phyloP scores from a whole-genome alignment of 2,329 filamentous ascomycete species.

The Fusarium haematococcum region DNA sequence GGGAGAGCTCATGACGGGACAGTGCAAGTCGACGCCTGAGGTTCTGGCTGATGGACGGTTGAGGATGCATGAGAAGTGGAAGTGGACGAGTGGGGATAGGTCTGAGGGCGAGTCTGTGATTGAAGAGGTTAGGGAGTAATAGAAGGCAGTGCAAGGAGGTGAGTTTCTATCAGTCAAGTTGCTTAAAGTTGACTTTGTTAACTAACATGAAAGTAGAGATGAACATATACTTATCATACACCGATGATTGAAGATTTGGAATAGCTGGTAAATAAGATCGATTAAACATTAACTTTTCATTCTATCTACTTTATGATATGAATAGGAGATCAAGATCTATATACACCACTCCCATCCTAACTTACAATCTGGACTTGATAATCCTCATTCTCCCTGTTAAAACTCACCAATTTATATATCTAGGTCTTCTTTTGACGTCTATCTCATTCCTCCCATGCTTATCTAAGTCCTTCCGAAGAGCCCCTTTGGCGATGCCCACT shows the following conservation, averaged over 20 bases:
- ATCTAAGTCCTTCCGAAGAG: constrained; percentile 33
- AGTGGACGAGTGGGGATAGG: constrained; percentile 41
- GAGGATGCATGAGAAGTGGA: constrained; percentile 43
- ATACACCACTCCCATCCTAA: not conserved
- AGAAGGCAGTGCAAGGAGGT: not conserved
- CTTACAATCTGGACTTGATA: not conserved
- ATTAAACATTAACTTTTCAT: not conserved
- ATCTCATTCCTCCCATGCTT: not conserved
- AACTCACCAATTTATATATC: not conserved
- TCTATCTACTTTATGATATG: not conserved
- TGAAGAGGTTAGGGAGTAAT: constrained; percentile 37
- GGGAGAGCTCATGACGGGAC: constrained; percentile 43
- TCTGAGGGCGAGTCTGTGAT: constrained; percentile 38
- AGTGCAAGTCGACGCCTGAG: constrained; percentile 36
- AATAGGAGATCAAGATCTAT: not conserved
- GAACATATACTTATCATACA: not conserved
- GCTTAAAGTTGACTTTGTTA: not conserved
- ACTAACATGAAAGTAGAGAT: not conserved
- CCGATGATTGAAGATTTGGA: not conserved
- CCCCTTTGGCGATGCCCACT: constrained; percentile 28
- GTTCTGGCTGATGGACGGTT: constrained; percentile 38
- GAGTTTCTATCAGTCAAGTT: not conserved
- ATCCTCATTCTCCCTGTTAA: not conserved
- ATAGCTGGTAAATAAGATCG: not conserved
- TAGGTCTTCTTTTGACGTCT: not conserved